Percentiles rank a stretch among this genome's conserved stretches.
These are phyloP conservation scores for Schizochytrium sp. DNA, from an alignment of 108 stramenopile genomes.

Conservation along the genomic window DNA sequence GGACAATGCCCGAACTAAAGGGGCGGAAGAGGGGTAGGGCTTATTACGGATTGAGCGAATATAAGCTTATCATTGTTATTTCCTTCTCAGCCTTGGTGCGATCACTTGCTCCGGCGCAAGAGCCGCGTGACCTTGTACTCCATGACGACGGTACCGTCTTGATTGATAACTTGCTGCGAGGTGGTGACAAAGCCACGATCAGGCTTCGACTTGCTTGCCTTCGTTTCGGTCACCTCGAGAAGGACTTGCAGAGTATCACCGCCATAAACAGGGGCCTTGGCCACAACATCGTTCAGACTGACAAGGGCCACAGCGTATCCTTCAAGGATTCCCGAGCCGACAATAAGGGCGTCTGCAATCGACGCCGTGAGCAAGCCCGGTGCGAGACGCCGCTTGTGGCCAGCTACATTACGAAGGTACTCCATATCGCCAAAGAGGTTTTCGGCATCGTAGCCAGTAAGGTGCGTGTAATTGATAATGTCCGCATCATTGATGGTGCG, in stretches of 20 bases:
- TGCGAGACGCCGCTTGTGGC: not conserved
- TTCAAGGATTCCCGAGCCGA: not conserved
- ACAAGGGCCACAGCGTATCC: not conserved
- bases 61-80: too few relatives aligned
- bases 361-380: slow-evolving; percentile 14
- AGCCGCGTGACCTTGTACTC: not conserved
- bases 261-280: not conserved
- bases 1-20: too few relatives aligned
- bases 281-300: not conserved
- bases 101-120: not conserved
- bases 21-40: too few relatives aligned
- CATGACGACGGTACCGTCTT: not conserved
- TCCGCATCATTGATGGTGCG: not conserved
- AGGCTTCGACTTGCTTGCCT: not conserved
- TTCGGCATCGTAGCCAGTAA: not conserved
- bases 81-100: too few relatives aligned
- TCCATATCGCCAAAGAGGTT: slow-evolving; percentile 5
- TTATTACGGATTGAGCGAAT: too few relatives aligned
- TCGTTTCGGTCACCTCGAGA: not conserved
- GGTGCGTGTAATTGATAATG: not conserved
- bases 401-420: not conserved
- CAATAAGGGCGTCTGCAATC: not conserved
- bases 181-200: slow-evolving; percentile 5
- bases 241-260: slow-evolving; percentile 4
- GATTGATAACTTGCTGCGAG: not conserved